A percentile compares a stretch with the other conserved stretches of the same genome.
These are phyloP conservation scores for Pythium phragmiticola DNA, from an alignment of 352 stramenopile species.

Conservation along the genomic window DNA sequence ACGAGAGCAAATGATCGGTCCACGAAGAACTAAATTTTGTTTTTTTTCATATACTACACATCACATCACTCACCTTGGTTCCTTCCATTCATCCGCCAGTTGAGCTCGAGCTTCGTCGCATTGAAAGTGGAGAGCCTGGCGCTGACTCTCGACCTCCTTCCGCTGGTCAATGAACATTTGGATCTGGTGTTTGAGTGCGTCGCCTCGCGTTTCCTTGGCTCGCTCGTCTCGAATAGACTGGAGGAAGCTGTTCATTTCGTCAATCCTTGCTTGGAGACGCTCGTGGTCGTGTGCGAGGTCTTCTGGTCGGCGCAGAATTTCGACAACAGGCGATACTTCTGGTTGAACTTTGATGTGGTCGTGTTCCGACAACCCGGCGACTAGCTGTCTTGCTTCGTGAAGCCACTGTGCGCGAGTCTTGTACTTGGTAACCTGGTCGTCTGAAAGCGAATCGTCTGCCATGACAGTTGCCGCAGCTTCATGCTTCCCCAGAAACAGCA, in stretches of 20 bases:
- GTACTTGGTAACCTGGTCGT: slow-evolving; percentile 45
- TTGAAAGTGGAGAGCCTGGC: slow-evolving; percentile 10
- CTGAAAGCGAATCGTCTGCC: slow-evolving; percentile 38
- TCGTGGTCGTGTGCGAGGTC: slow-evolving; percentile 17
- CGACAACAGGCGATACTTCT: neutral
- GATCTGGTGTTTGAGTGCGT: slow-evolving; percentile 13
- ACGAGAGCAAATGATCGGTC: slow-evolving; percentile 8
- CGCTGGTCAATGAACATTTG: slow-evolving; percentile 20
- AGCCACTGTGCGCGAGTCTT: slow-evolving; percentile 46
- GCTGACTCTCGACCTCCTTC: slow-evolving; percentile 7
- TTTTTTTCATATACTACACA: neutral
- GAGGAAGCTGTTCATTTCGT: slow-evolving; percentile 10
- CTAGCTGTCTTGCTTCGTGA: slow-evolving; percentile 1
- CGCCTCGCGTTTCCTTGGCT: slow-evolving; percentile 14
- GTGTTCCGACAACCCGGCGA: neutral
- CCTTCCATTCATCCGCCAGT: neutral
- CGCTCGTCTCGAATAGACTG: slow-evolving; percentile 22
- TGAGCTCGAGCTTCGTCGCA: slow-evolving; percentile 19
- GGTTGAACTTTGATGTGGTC: slow-evolving; percentile 11
- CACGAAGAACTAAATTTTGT: slow-evolving; percentile 28
- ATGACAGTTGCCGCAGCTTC: slow-evolving; percentile 42
- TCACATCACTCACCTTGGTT: neutral
- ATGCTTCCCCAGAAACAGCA: slow-evolving; percentile 46
- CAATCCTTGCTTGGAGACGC: neutral
- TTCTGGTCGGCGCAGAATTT: slow-evolving; percentile 3